phyloP scores from a whole-genome alignment of 306 rosid genomes.

The Glycine soja region DNA sequence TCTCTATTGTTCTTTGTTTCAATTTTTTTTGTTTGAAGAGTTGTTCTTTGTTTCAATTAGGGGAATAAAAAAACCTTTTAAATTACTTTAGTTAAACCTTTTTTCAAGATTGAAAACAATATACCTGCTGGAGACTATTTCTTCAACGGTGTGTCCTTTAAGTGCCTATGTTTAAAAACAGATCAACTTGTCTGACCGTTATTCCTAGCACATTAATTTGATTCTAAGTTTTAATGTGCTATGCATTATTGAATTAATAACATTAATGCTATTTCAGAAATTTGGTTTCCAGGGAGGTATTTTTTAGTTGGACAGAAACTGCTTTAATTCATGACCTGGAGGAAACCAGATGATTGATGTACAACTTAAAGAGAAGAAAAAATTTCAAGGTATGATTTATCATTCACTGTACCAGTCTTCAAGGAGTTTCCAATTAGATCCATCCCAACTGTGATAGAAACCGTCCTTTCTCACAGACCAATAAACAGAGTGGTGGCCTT shows the following conservation, averaged over 20 bases:
- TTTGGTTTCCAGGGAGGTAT: no score
- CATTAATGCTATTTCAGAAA: no score
- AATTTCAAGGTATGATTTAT: not conserved
- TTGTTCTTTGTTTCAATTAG: not conserved
- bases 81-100: not conserved
- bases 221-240: no score
- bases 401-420: slow-evolving; percentile 17
- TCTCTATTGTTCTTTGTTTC: not conserved
- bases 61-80: not conserved
- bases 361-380: not conserved
- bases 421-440: not conserved
- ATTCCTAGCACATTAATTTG: no score
- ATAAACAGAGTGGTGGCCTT: slow-evolving; percentile 16
- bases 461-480: slow-evolving; percentile 31
- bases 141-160: no score
- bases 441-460: slow-evolving; percentile 38
- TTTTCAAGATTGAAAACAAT: no score
- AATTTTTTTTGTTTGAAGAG: no score
- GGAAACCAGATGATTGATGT: slow-evolving; percentile 2
- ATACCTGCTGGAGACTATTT: no score
- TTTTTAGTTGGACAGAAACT: no score
- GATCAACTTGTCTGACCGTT: no score
- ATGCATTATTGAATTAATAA: no score
- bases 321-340: not conserved
- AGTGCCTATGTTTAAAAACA: no score